Percentiles rank a stretch among this genome's conserved stretches.
Evolutionary conservation across 331 rosid genomes (phyloP).

Genomic region (Phaseolus coccineus): DNA sequence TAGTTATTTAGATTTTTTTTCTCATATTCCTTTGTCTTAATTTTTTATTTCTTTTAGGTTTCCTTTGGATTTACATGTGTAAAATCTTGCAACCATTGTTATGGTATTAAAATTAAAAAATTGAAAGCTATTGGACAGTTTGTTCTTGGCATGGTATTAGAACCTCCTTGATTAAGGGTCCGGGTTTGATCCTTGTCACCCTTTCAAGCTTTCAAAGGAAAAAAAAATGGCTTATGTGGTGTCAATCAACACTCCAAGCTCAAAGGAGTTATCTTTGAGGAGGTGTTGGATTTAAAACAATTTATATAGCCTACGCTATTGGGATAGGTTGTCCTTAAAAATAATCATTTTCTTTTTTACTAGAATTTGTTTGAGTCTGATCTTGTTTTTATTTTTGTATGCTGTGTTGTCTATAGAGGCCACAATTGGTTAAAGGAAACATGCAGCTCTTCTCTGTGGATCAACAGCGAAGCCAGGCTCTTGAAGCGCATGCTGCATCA

Average conservation of each 20-base stretch:
- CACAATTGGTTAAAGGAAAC: slow-evolving; percentile 97
- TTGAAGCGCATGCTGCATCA: slow-evolving; percentile 98
- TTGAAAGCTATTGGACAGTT: slow-evolving; percentile 5
- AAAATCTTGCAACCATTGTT: background rate
- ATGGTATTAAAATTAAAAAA: slow-evolving; percentile 3
- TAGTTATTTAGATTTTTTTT: slow-evolving; percentile 1
- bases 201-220: slow-evolving; percentile 6
- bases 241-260: background rate
- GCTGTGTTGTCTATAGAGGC: slow-evolving; percentile 64
- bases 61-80: slow-evolving; percentile 17
- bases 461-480: slow-evolving; percentile 99
- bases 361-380: slow-evolving; percentile 18
- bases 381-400: slow-evolving; percentile 32
- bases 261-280: background rate
- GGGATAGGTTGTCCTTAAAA: slow-evolving; percentile 19
- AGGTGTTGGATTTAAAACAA: slow-evolving; percentile 13
- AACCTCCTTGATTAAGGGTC: slow-evolving; percentile 9
- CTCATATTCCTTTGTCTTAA: slow-evolving; percentile 6
- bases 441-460: slow-evolving; percentile 97
- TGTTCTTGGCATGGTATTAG: slow-evolving; percentile 14
- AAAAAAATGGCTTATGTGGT: background rate
- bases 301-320: slow-evolving; percentile 25
- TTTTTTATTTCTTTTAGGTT: slow-evolving; percentile 6
- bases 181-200: slow-evolving; percentile 2
- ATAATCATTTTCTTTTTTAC: slow-evolving; percentile 32